These are phyloP conservation scores for Magnaporthiopsis incrustans DNA, from an alignment of 2,329 filamentous ascomycete species.

Conservation along the genomic window DNA sequence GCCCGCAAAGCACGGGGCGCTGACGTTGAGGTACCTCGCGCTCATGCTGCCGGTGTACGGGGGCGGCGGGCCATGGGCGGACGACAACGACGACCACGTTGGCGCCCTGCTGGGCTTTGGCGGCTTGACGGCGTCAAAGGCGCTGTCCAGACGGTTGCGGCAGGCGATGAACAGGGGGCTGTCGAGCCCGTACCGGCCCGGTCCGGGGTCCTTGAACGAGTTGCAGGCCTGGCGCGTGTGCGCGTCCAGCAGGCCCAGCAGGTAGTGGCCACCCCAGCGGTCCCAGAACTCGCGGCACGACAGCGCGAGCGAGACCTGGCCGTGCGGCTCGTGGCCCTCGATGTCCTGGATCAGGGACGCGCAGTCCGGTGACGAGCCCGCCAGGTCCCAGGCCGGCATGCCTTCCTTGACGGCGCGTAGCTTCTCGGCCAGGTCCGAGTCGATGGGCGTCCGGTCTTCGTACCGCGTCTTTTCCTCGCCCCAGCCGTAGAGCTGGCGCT, in stretches of 20 bases:
- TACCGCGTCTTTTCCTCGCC: neutral
- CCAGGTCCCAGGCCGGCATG: neutral
- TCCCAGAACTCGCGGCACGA: conserved; percentile 27
- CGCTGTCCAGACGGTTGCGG: conserved; percentile 38
- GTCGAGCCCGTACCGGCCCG: conserved; percentile 41
- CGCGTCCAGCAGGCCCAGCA: conserved; percentile 47
- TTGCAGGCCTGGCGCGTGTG: conserved; percentile 51
- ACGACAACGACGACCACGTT: too few relatives aligned
- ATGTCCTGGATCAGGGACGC: conserved; percentile 42
- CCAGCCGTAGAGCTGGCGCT: conserved; percentile 24
- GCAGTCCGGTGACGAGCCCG: conserved; percentile 28
- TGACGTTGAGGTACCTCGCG: conserved; percentile 15
- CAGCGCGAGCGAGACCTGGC: conserved; percentile 44
- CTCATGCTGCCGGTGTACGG: conserved; percentile 26
- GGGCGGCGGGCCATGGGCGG: too few relatives aligned
- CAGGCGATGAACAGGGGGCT: conserved; percentile 45
- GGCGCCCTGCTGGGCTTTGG: conserved; percentile 28
- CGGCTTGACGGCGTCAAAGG: conserved; percentile 38
- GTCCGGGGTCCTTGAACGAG: conserved; percentile 53
- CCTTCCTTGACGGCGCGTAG: neutral
- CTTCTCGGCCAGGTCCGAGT: neutral
- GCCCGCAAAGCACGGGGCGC: neutral
- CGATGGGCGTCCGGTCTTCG: neutral
- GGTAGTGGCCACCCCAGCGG: conserved; percentile 51
- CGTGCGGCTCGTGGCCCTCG: conserved; percentile 29